phyloP scores from a whole-genome alignment of 176 grass and related monocot genomes.

The Cenchrus americanus region DNA sequence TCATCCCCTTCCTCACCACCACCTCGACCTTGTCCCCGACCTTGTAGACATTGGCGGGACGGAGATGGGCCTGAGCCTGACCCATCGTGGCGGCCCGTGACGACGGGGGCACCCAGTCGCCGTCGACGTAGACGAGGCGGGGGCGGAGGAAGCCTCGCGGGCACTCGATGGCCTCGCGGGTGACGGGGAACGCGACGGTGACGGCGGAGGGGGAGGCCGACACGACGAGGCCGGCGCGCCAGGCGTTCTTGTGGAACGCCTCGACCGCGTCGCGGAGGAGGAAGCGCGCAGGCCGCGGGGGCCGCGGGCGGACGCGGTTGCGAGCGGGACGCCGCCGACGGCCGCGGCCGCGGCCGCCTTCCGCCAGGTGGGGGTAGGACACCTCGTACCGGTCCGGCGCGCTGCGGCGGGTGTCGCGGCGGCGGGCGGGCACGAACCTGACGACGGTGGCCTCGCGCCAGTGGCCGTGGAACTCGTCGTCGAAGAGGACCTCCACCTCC shows the following conservation, averaged over 20 bases:
- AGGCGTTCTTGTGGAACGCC: slow-evolving; percentile 68
- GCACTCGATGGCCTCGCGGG: slow-evolving; percentile 57
- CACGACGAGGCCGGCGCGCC: slow-evolving; percentile 66
- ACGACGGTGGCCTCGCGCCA: too few relatives aligned
- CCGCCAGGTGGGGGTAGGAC: too few relatives aligned
- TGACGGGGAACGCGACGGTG: slow-evolving; percentile 59
- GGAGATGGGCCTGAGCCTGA: not conserved
- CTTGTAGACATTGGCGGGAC: slow-evolving; percentile 32
- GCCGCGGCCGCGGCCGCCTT: too few relatives aligned
- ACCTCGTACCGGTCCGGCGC: too few relatives aligned
- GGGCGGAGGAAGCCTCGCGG: slow-evolving; percentile 36
- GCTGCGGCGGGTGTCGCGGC: too few relatives aligned
- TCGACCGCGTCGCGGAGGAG: slow-evolving; percentile 50
- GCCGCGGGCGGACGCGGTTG: too few relatives aligned
- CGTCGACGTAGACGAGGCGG: slow-evolving; percentile 49
- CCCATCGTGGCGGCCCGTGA: not conserved
- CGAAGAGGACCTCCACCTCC: too few relatives aligned
- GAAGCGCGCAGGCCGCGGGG: slow-evolving; percentile 41
- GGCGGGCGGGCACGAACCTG: too few relatives aligned
- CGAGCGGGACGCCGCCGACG: too few relatives aligned
- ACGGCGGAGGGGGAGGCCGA: not conserved
- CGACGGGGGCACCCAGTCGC: slow-evolving; percentile 39
- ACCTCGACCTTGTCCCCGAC: slow-evolving; percentile 54
- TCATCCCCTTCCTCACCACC: slow-evolving; percentile 44
- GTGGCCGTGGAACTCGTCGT: too few relatives aligned